Evolutionary conservation across 495 filamentous ascomycete genomes (phyloP).

Genomic region (Recurvomyces mirabilis): DNA sequence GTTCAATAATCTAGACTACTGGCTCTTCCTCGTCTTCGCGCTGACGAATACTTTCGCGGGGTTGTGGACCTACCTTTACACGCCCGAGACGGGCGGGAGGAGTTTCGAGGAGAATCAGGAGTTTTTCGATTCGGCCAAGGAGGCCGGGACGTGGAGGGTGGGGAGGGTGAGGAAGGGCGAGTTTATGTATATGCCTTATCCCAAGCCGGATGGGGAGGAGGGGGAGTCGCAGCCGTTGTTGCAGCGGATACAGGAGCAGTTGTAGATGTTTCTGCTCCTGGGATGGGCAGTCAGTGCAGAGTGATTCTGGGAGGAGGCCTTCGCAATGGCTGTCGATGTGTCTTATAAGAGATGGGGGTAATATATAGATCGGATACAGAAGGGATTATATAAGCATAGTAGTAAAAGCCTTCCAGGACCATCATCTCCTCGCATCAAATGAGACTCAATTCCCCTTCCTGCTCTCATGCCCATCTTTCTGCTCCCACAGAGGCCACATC

Average conservation of each 20-base stretch:
- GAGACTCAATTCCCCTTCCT: too few species aligned
- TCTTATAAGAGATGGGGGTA: too few species aligned
- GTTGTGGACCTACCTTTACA: constrained; percentile 40
- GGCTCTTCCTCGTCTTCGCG: constrained; percentile 44
- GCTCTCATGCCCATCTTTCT: too few species aligned
- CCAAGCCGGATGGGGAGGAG: constrained; percentile 28
- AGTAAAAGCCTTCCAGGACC: too few species aligned
- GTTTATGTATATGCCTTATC: constrained; percentile 36
- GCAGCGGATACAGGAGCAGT: constrained; percentile 28
- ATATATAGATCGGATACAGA: too few species aligned
- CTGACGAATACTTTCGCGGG: constrained; percentile 43
- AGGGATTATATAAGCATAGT: too few species aligned
- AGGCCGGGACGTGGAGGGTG: constrained; percentile 39
- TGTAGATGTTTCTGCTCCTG: too few species aligned
- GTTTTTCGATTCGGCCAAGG: constrained; percentile 41
- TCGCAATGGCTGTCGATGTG: too few species aligned
- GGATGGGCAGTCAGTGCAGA: too few species aligned
- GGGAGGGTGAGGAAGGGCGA: constrained; percentile 37
- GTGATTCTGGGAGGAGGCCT: too few species aligned
- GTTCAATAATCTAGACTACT: constrained; percentile 46
- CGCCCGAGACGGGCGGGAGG: constrained; percentile 42
- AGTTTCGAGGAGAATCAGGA: constrained; percentile 46
- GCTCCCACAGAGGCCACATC: too few species aligned
- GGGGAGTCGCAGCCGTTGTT: constrained; percentile 35
- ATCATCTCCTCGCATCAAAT: too few species aligned